These are phyloP conservation scores for Gymnopilus dilepis DNA, from an alignment of 768 basidiomycete genomes.

Conservation along the genomic window DNA sequence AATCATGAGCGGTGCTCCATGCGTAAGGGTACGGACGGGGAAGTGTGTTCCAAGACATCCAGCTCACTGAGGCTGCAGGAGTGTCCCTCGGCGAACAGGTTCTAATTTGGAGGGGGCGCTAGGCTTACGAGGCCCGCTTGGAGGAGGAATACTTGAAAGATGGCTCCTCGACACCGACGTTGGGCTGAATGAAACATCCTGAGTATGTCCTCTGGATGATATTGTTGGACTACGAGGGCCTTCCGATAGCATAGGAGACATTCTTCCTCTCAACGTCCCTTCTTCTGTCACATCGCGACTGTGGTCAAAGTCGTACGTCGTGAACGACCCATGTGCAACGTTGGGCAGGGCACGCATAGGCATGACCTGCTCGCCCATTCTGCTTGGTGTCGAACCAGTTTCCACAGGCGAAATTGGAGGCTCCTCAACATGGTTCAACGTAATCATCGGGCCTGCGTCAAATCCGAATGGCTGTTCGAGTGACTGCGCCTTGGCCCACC, in stretches of 20 bases:
- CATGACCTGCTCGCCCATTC: background rate
- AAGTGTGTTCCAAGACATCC: background rate
- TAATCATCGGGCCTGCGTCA: slow-evolving; percentile 2
- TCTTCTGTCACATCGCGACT: slow-evolving; percentile 3
- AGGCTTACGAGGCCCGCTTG: background rate
- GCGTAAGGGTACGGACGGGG: too few relatives aligned
- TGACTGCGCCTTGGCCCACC: slow-evolving; percentile 14
- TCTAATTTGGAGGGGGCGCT: slow-evolving; percentile 15
- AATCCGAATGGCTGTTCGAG: slow-evolving; percentile 8
- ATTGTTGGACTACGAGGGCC: background rate
- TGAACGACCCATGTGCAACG: slow-evolving; percentile 11
- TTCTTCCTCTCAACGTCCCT: slow-evolving; percentile 6
- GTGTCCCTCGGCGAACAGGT: slow-evolving; percentile 7
- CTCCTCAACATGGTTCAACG: slow-evolving; percentile 2
- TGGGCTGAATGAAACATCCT: background rate
- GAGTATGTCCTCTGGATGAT: slow-evolving; percentile 4
- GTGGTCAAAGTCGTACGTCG: slow-evolving; percentile 7
- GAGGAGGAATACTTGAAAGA: slow-evolving; percentile 1
- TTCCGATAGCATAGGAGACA: slow-evolving; percentile 15
- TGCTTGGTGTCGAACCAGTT: background rate
- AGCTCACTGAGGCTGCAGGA: background rate
- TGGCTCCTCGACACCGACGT: background rate
- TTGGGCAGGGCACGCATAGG: slow-evolving; percentile 18
- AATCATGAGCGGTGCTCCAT: background rate
- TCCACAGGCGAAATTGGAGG: background rate